These are phyloP conservation scores for Pseudotsuga menziesii DNA, from an alignment of 75 land plant genomes.

Conservation along the genomic window DNA sequence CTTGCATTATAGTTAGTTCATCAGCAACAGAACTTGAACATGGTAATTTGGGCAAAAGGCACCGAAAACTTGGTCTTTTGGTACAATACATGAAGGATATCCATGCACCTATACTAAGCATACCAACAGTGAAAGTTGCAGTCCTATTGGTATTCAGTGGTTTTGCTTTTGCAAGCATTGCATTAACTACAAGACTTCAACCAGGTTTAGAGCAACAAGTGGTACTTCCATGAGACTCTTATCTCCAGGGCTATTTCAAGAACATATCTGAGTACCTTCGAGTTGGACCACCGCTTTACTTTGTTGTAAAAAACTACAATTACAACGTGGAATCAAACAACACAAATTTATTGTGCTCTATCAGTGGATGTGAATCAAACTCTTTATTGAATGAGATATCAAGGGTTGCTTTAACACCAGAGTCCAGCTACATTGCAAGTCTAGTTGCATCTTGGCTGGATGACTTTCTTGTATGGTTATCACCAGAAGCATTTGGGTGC, in stretches of 20 bases:
- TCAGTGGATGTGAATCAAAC: conserved; percentile 85
- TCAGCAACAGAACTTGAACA: conserved; percentile 28
- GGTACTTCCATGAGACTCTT: conserved; percentile 90
- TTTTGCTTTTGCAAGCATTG: conserved; percentile 80
- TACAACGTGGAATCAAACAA: conserved; percentile 73
- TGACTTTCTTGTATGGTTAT: conserved; percentile 96
- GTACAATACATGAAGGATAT: conserved; percentile 68
- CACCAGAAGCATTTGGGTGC: conserved; percentile 99
- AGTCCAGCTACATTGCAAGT: conserved; percentile 83
- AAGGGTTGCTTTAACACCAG: conserved; percentile 70
- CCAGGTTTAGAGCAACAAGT: conserved; percentile 90
- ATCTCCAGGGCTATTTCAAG: conserved; percentile 93
- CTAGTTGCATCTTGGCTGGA: conserved; percentile 99
- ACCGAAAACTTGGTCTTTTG: conserved; percentile 44
- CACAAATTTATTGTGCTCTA: conserved; percentile 88
- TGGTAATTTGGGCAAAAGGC: conserved; percentile 22
- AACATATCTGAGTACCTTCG: conserved; percentile 75
- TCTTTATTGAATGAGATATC: conserved; percentile 93
- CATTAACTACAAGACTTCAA: conserved; percentile 63
- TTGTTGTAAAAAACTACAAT: conserved; percentile 88
- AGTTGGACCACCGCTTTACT: conserved; percentile 93
- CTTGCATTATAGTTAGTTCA: conserved; percentile 54
- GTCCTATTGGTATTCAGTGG: conserved; percentile 69
- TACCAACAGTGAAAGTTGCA: conserved; percentile 66
- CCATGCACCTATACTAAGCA: conserved; percentile 72